Conservation (phyloP, 2,329 filamentous ascomycete species). For the Paecilomyces fulvus region DNA sequence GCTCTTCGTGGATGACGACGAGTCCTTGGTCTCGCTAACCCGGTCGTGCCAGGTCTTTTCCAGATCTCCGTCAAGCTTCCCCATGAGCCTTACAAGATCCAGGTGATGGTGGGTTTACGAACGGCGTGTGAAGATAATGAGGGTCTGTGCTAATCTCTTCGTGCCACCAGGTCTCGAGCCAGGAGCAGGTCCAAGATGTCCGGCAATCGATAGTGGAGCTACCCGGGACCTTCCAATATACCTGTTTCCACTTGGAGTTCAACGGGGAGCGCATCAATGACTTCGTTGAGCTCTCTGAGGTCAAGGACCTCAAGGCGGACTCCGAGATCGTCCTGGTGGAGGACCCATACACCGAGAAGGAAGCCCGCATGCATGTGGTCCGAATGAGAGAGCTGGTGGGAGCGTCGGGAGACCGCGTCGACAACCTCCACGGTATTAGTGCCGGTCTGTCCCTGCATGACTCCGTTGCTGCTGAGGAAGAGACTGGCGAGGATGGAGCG, state of each 20-base stretch:
- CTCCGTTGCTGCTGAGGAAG: slow-evolving; percentile 50
- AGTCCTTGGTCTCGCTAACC: neutral
- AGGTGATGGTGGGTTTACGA: slow-evolving; percentile 65
- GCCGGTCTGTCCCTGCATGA: slow-evolving; percentile 85
- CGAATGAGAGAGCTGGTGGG: slow-evolving; percentile 88
- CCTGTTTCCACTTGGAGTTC: slow-evolving; percentile 96
- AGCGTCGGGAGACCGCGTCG: slow-evolving; percentile 78
- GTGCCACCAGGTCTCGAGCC: slow-evolving; percentile 62
- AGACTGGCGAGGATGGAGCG: slow-evolving; percentile 29
- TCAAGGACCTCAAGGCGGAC: slow-evolving; percentile 66
- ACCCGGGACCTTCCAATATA: slow-evolving; percentile 89
- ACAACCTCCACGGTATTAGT: slow-evolving; percentile 75
- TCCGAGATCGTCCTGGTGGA: slow-evolving; percentile 76
- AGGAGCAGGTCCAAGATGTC: slow-evolving; percentile 96
- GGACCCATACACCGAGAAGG: slow-evolving; percentile 97
- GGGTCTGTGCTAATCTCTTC: slow-evolving; percentile 1
- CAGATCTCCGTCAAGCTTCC: slow-evolving; percentile 74
- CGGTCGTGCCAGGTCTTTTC: slow-evolving; percentile 46
- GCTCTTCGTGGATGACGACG: neutral
- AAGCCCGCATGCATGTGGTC: slow-evolving; percentile 89
- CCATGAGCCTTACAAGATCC: slow-evolving; percentile 67
- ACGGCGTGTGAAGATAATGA: neutral
- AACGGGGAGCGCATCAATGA: slow-evolving; percentile 87
- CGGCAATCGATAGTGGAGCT: slow-evolving; percentile 93
- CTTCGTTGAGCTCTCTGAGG: slow-evolving; percentile 84